A percentile compares a stretch with the other conserved stretches of the same genome.
Conservation (phyloP, 371 early-diverging fungal species). For the Dichotomocladium elegans region DNA sequence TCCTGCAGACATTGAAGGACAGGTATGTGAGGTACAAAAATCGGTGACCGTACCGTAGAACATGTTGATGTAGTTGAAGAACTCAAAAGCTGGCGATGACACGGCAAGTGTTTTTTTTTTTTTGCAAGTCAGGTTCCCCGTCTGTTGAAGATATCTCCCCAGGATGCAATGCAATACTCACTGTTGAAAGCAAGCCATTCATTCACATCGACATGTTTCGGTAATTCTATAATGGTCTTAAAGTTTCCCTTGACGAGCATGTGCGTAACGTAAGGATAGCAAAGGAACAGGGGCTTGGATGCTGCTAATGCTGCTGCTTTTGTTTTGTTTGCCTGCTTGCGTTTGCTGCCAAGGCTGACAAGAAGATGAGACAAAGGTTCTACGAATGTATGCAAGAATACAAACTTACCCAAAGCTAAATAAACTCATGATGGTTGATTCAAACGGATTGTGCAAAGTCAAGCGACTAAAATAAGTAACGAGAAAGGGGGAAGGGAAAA, state of each 20-base stretch:
- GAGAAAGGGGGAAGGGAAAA: background rate
- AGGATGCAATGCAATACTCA: no score
- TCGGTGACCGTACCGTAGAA: conserved; percentile 90
- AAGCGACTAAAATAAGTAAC: background rate
- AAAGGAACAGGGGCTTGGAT: conserved; percentile 70
- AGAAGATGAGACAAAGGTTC: conserved; percentile 1
- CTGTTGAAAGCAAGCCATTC: conserved; percentile 95
- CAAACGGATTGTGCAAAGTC: background rate
- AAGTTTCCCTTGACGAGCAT: conserved; percentile 91
- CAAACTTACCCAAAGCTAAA: conserved; percentile 33
- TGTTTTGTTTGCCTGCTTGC: conserved; percentile 35
- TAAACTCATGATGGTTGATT: conserved; percentile 25
- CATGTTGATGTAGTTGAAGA: conserved; percentile 90
- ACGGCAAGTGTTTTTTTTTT: no score
- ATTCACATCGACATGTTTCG: conserved; percentile 85
- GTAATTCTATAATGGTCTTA: conserved; percentile 81
- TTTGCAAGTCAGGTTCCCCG: no score
- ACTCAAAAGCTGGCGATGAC: conserved; percentile 71
- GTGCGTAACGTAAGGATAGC: conserved; percentile 70
- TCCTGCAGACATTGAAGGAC: conserved; percentile 89
- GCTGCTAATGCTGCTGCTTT: conserved; percentile 32
- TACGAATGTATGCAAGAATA: conserved; percentile 11
- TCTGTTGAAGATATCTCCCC: no score
- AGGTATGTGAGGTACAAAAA: conserved; percentile 79
- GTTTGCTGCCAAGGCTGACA: conserved; percentile 36